phyloP scores from a whole-genome alignment of 176 grass and related monocot genomes.

The Eragrostis curvula region DNA sequence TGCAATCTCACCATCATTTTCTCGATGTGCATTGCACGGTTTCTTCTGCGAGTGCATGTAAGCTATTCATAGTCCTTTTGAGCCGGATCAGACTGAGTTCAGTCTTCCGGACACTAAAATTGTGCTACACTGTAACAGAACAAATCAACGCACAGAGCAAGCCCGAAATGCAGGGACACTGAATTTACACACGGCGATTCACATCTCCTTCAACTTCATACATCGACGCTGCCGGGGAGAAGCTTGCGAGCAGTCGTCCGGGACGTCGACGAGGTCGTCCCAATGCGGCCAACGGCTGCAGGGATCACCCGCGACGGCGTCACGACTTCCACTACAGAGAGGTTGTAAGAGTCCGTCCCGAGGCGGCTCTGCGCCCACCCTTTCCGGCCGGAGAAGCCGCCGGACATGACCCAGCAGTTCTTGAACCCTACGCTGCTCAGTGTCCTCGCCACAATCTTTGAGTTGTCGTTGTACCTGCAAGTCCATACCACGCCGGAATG shows the following conservation, averaged over 20 bases:
- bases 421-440: slow-evolving; percentile 72
- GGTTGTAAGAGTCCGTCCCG: slow-evolving; percentile 63
- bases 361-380: slow-evolving; percentile 86
- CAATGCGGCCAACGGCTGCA: slow-evolving; percentile 48
- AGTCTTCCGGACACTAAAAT: background rate
- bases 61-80: too few relatives aligned
- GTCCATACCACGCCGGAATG: background rate
- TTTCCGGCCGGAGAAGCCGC: slow-evolving; percentile 82
- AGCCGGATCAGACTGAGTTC: too few relatives aligned
- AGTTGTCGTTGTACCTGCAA: slow-evolving; percentile 67
- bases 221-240: slow-evolving; percentile 63
- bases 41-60: too few relatives aligned
- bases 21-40: too few relatives aligned
- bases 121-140: background rate
- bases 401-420: slow-evolving; percentile 83
- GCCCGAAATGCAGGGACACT: background rate
- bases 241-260: slow-evolving; percentile 58
- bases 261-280: slow-evolving; percentile 55
- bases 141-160: background rate
- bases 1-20: too few relatives aligned
- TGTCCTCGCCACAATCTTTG: slow-evolving; percentile 75
- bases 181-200: slow-evolving; percentile 22
- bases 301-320: slow-evolving; percentile 80
- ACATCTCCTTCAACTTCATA: background rate
- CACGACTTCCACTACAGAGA: slow-evolving; percentile 68